Percentiles rank a stretch among this genome's conserved stretches.
Evolutionary conservation across 179 eudicot species (phyloP).

Genomic region (Actinidia arguta): DNA sequence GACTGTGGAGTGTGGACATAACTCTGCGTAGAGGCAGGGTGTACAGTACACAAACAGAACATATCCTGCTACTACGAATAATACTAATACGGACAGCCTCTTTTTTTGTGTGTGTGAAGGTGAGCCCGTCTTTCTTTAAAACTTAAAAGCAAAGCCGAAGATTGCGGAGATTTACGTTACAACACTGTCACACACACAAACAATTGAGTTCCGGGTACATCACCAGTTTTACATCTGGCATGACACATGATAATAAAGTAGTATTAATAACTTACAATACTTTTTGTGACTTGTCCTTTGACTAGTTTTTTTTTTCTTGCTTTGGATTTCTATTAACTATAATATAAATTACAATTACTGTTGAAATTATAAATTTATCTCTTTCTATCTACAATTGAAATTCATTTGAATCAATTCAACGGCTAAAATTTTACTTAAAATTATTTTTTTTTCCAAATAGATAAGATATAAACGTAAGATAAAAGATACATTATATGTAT

Average conservation of each 20-base stretch:
- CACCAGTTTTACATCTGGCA: background rate
- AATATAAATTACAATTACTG: no score
- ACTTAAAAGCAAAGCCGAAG: background rate
- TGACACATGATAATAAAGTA: background rate
- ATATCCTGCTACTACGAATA: background rate
- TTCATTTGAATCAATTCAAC: no score
- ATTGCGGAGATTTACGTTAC: slow-evolving; percentile 1
- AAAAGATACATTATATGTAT: no score
- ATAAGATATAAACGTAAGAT: no score
- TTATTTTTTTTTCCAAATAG: no score
- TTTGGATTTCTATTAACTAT: background rate
- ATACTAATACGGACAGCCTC: background rate
- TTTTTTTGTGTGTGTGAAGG: background rate
- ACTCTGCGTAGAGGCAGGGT: background rate
- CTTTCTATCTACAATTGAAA: no score
- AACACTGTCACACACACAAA: background rate
- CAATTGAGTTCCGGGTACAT: background rate
- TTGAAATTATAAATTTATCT: no score
- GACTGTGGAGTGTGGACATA: no score
- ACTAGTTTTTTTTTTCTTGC: background rate
- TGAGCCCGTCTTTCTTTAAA: background rate
- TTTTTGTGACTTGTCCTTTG: background rate
- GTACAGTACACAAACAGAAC: background rate
- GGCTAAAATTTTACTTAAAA: no score
- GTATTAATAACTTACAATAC: background rate